A percentile compares a stretch with the other conserved stretches of the same genome.
phyloP scores from a whole-genome alignment of 306 rosid genomes.

The Cucurbita argyrosperma region DNA sequence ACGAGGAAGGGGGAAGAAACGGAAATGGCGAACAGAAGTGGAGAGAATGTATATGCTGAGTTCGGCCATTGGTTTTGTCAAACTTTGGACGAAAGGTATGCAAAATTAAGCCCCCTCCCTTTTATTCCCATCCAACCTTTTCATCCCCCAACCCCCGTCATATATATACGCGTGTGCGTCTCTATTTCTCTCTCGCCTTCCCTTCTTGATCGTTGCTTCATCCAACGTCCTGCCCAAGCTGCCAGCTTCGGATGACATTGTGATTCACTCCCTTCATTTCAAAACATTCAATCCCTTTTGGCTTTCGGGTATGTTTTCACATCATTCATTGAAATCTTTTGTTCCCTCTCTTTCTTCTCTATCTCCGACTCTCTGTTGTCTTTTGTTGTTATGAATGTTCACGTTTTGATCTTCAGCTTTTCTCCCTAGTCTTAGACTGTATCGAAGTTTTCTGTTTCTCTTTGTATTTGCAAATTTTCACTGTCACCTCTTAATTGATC shows the following conservation, averaged over 20 bases:
- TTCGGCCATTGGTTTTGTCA: conserved; percentile 2
- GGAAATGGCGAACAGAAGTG: background rate
- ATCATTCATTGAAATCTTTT: background rate
- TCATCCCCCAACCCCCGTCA: background rate
- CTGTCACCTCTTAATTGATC: background rate
- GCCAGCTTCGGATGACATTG: background rate
- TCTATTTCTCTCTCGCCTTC: background rate
- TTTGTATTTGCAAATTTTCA: background rate
- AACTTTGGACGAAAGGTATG: background rate
- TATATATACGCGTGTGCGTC: no score
- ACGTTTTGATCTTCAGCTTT: background rate
- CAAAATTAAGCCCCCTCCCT: background rate
- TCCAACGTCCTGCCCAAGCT: background rate
- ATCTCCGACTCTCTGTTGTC: background rate
- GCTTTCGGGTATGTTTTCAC: background rate
- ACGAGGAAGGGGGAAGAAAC: background rate
- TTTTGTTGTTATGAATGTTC: background rate
- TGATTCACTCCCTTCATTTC: background rate
- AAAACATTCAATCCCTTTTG: background rate
- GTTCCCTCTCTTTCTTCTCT: background rate
- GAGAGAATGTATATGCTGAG: background rate
- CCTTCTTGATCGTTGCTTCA: background rate
- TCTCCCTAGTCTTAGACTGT: background rate
- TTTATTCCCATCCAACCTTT: background rate
- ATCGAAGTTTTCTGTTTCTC: background rate